Percentiles rank a stretch among this genome's conserved stretches.
phyloP scores from a whole-genome alignment of 1,284 basidiomycete species.

The Sporisorium scitamineum region DNA sequence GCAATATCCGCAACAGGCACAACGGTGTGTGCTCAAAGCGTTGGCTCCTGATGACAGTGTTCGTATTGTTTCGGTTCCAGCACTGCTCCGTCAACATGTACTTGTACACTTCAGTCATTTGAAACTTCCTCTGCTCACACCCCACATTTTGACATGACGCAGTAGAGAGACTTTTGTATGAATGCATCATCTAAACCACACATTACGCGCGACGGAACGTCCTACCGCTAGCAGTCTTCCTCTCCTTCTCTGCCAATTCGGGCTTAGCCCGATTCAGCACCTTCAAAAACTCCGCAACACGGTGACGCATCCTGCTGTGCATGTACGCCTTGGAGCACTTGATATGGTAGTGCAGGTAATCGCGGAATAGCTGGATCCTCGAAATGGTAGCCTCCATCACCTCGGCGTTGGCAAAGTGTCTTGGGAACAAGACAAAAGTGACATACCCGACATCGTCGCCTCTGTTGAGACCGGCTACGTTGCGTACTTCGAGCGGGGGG shows the following conservation, averaged over 20 bases:
- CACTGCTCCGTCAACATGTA: background rate
- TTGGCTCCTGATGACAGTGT: constrained; percentile 24
- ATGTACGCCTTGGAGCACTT: constrained; percentile 99
- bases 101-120: too few species aligned
- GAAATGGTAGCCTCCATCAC: constrained; percentile 87
- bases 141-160: background rate
- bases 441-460: constrained; percentile 96
- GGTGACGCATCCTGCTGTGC: constrained; percentile 95
- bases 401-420: constrained; percentile 86
- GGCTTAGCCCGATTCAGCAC: constrained; percentile 98
- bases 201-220: constrained; percentile 59
- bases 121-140: too few species aligned
- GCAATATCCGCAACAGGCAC: background rate
- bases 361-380: constrained; percentile 95
- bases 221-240: constrained; percentile 82
- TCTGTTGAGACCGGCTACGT: constrained; percentile 82
- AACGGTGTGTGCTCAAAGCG: constrained; percentile 5
- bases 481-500: constrained; percentile 93
- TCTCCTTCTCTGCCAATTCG: constrained; percentile 82
- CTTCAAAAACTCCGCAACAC: constrained; percentile 97
- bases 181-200: too few species aligned
- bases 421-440: constrained; percentile 97
- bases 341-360: constrained; percentile 98
- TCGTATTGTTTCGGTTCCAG: background rate
- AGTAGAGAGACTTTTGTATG: too few species aligned